Percentiles rank a stretch among this genome's conserved stretches.
Conservation (phyloP, 495 filamentous ascomycete species). For the Penicillium verhagenii region DNA sequence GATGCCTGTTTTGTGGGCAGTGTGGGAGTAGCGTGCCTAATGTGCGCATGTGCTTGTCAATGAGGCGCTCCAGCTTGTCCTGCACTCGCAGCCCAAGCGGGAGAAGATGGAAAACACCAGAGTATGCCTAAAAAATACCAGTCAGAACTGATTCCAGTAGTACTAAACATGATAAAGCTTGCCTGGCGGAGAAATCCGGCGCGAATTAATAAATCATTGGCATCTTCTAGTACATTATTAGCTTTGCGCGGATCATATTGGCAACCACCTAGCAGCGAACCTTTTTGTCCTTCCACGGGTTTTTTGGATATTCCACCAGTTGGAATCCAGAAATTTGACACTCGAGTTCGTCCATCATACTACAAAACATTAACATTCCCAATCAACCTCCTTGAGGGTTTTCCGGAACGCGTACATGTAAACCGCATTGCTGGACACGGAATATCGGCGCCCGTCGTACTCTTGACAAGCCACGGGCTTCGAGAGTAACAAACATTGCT, state of each 20-base stretch:
- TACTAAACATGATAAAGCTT: not conserved
- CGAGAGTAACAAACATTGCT: not conserved
- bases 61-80: conserved; percentile 78
- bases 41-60: conserved; percentile 84
- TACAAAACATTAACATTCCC: conserved; percentile 20
- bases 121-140: too few relatives aligned
- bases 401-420: conserved; percentile 23
- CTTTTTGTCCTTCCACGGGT: conserved; percentile 46
- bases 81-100: conserved; percentile 89
- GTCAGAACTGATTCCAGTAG: not conserved
- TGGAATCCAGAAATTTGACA: conserved; percentile 76
- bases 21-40: conserved; percentile 46
- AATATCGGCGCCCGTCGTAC: conserved; percentile 9
- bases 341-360: conserved; percentile 59
- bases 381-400: conserved; percentile 1
- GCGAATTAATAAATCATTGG: conserved; percentile 70
- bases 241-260: conserved; percentile 2
- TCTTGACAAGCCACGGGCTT: conserved; percentile 6
- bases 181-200: conserved; percentile 82
- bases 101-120: conserved; percentile 90
- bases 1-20: not conserved
- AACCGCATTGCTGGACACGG: conserved; percentile 20
- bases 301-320: conserved; percentile 67
- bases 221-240: conserved; percentile 51
- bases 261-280: conserved; percentile 7